Evolutionary conservation across 805 yeast genomes (phyloP), one percentile per base, ranked within the genome.

Genomic region (Naumovozyma baii): DNA sequence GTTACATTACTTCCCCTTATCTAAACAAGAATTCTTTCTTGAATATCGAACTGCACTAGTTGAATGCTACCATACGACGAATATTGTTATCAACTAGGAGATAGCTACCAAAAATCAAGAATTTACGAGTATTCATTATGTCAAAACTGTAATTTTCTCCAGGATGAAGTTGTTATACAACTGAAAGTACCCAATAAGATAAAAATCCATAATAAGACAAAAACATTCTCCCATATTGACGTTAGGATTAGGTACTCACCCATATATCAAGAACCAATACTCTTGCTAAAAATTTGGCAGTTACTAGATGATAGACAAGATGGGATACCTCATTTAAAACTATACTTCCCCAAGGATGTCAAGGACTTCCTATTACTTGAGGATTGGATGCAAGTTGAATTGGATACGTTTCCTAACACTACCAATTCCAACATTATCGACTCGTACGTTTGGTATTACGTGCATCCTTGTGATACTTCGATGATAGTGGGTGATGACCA

Each of bases 381-480:
- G 12, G 28, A 28, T 30, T 20, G 35, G 22, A 44, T 50, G 31
- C 38, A 36, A 34, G 33, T 44, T 14, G 49, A 47, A 5, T 35
- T 50, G 17, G 54, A 50, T 29, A 40, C 46, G 5, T 22, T 22
- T 22, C 10, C 26, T 7, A 22, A 22, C 10, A 10, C 7, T 22
- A 22, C 7, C 26, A 15, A 35, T 31, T 15, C 39, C 14, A 38
- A 38, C 18, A 33, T 39, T 3, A 12, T 10, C n/a, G 17, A 31
- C 13, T 39, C 37, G 17, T 45, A 42, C 14, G 42, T 48, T 9
- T 58, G 59, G 59, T 54, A 48, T 33, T 39, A 43, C 16, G 30
- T 56, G 10, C 61, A 58, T 39, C 45, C 50, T 20, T 59, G 64
- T 35, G 61, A 57, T 37, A 57, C 62, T 2, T 41, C 45, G 3